Evolutionary conservation across 768 basidiomycete genomes (phyloP).

Genomic region (Phylloporus sp.): DNA sequence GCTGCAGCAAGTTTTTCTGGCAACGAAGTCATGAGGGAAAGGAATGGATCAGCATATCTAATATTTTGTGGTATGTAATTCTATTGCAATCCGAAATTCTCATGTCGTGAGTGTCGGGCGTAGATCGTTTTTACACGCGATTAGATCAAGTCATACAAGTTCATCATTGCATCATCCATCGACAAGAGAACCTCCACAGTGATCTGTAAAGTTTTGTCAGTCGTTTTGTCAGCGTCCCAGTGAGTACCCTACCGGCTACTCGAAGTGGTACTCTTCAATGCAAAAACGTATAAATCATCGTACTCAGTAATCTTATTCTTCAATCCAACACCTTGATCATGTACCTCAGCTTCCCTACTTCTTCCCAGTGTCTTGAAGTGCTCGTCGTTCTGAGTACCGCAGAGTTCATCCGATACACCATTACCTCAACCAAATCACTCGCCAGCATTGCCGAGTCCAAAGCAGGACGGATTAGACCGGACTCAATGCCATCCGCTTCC

Average conservation of each 20-base stretch:
- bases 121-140: too few species aligned
- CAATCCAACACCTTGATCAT: too few species aligned
- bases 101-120: too few species aligned
- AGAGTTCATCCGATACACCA: slow-evolving; percentile 1
- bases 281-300: background rate
- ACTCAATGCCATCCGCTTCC: slow-evolving; percentile 12
- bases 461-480: slow-evolving; percentile 16
- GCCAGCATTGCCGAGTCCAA: slow-evolving; percentile 3
- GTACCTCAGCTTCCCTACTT: slow-evolving; percentile 1
- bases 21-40: slow-evolving; percentile 28
- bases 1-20: slow-evolving; percentile 45
- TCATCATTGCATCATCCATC: too few species aligned
- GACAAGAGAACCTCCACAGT: too few species aligned
- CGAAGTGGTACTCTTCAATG: background rate
- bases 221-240: too few species aligned
- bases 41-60: background rate
- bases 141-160: too few species aligned
- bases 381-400: slow-evolving; percentile 14
- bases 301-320: too few species aligned
- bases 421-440: background rate
- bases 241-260: too few species aligned
- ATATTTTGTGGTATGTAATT: too few species aligned
- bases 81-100: too few species aligned
- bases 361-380: slow-evolving; percentile 11
- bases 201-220: too few species aligned